Evolutionary conservation across 2,329 filamentous ascomycete genomes (phyloP).

Genomic region (Alternaria brassicae): DNA sequence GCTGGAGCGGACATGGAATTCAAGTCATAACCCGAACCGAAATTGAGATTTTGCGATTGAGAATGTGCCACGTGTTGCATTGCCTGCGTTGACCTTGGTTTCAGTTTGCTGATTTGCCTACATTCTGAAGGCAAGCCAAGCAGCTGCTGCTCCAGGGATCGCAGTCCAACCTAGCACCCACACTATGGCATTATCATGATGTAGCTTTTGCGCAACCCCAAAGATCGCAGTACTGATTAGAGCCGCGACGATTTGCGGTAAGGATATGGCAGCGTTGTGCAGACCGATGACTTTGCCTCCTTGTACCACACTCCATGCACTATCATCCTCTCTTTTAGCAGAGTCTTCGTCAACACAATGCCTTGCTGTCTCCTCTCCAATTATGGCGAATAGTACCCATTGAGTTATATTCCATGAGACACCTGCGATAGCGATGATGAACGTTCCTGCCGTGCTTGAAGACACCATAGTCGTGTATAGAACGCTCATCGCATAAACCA

Average conservation of each 20-base stretch:
- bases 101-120: background rate
- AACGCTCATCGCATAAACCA: background rate
- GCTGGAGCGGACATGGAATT: constrained; percentile 8
- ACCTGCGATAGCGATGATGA: background rate
- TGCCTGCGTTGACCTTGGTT: background rate
- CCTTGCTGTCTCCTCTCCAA: background rate
- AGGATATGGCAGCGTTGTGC: background rate
- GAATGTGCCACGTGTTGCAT: background rate
- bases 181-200: background rate
- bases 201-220: background rate
- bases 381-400: background rate
- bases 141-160: background rate
- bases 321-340: background rate
- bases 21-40: background rate
- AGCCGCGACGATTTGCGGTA: background rate
- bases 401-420: background rate
- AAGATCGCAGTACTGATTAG: background rate
- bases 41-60: background rate
- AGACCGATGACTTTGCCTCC: background rate
- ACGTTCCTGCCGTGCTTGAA: background rate
- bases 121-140: background rate
- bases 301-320: background rate
- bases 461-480: background rate
- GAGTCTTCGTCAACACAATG: background rate
- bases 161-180: background rate